phyloP scores from a whole-genome alignment of 345 rosid species.

The Psidium friedrichsthalianum region DNA sequence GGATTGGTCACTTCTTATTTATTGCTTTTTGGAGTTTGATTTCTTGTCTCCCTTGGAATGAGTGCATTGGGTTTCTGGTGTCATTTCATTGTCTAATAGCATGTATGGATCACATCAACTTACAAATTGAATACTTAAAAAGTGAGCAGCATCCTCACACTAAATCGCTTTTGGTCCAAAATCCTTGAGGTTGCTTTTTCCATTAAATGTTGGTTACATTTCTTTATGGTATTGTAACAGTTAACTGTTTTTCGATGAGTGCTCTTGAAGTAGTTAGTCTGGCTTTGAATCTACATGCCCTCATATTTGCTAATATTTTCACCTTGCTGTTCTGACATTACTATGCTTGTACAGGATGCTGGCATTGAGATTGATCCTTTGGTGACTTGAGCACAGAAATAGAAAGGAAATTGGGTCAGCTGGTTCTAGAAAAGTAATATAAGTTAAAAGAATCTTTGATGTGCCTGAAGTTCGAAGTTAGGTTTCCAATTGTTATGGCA shows the following conservation, averaged over 20 bases:
- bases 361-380: conserved; percentile 80
- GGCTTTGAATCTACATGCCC: not conserved
- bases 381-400: conserved; percentile 84
- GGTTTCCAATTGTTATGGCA: not conserved
- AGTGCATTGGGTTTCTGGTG: not conserved
- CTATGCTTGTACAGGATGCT: conserved; percentile 49
- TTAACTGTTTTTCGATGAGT: not conserved
- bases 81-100: not conserved
- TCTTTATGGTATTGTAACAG: not conserved
- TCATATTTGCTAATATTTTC: not conserved
- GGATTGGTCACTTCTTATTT: not conserved
- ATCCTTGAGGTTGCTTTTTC: not conserved
- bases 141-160: not conserved
- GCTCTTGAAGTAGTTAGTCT: not conserved
- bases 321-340: not conserved
- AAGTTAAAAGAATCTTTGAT: not conserved
- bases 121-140: not conserved
- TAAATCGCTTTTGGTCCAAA: not conserved
- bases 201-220: not conserved
- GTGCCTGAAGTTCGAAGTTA: not conserved
- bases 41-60: not conserved
- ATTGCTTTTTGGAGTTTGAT: not conserved
- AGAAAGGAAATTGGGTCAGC: conserved; percentile 86
- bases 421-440: conserved; percentile 71
- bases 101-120: not conserved